Percentiles rank a stretch among this genome's conserved stretches.
These are phyloP conservation scores for Incumbomyces lentus DNA, from an alignment of 2,329 filamentous ascomycete species.

Conservation along the genomic window DNA sequence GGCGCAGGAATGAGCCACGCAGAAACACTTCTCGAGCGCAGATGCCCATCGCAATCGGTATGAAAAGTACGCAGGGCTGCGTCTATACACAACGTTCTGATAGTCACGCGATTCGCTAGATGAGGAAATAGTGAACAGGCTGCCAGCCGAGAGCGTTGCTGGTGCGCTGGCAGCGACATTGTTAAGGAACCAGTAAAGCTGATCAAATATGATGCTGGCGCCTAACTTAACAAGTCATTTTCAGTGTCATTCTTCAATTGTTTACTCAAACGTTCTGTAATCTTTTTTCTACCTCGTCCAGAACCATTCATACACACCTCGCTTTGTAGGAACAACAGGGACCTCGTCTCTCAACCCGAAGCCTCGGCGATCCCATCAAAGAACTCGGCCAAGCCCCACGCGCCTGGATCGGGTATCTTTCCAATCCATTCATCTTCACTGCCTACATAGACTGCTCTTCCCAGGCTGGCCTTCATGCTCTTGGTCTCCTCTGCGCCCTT, in stretches of 20 bases:
- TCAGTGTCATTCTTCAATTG: neutral
- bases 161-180: too few relatives aligned
- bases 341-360: conserved; percentile 23
- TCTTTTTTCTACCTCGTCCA: too few relatives aligned
- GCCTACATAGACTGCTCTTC: conserved; percentile 72
- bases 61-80: neutral
- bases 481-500: conserved; percentile 74
- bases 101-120: neutral
- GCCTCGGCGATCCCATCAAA: conserved; percentile 63
- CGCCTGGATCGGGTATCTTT: conserved; percentile 64
- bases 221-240: too few relatives aligned
- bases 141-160: conserved; percentile 14
- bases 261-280: too few relatives aligned
- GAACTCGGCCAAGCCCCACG: conserved; percentile 73
- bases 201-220: too few relatives aligned
- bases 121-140: conserved; percentile 27
- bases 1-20: too few relatives aligned
- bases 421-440: conserved; percentile 53
- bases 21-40: neutral
- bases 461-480: conserved; percentile 82
- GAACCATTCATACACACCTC: too few relatives aligned
- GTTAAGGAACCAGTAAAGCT: too few relatives aligned
- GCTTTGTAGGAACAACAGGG: too few relatives aligned
- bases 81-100: neutral
- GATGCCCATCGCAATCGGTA: neutral